These are phyloP conservation scores for Ustilago xerochloae DNA, from an alignment of 1,284 basidiomycete genomes.

Conservation along the genomic window DNA sequence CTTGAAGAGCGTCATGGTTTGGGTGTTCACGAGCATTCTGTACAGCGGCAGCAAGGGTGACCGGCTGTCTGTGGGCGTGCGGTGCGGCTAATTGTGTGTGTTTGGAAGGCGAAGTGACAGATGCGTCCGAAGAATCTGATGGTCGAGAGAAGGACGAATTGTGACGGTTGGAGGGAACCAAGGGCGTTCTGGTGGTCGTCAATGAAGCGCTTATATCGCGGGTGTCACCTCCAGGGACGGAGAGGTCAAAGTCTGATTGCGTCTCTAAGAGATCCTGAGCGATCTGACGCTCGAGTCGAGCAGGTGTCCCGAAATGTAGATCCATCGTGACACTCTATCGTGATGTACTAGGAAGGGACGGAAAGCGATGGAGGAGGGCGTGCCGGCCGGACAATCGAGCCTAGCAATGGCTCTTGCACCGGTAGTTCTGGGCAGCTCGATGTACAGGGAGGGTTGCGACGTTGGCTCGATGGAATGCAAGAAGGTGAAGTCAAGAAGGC, in stretches of 20 bases:
- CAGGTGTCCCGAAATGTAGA: slow-evolving; percentile 47
- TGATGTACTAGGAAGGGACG: no score
- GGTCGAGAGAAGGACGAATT: slow-evolving; percentile 46
- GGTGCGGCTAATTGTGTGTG: slow-evolving; percentile 28
- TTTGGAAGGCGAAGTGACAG: slow-evolving; percentile 20
- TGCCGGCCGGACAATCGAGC: no score
- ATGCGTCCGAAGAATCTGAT: slow-evolving; percentile 37
- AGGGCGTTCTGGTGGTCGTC: slow-evolving; percentile 28
- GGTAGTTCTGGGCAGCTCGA: no score
- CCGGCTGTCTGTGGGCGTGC: slow-evolving; percentile 14
- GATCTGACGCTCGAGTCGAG: slow-evolving; percentile 52
- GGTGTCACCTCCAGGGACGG: slow-evolving; percentile 34
- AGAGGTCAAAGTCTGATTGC: slow-evolving; percentile 52
- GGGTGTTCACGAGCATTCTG: slow-evolving; percentile 12
- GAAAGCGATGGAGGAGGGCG: no score
- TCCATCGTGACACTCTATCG: slow-evolving; percentile 29
- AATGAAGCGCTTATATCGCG: slow-evolving; percentile 43
- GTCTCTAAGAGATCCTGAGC: slow-evolving; percentile 47
- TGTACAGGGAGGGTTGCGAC: no score
- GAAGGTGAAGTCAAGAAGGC: neutral
- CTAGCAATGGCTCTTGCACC: no score
- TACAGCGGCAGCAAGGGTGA: slow-evolving; percentile 33
- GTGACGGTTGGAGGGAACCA: slow-evolving; percentile 34
- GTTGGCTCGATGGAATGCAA: neutral
- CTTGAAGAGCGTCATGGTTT: neutral